Evolutionary conservation across 2,329 filamentous ascomycete genomes (phyloP).

Genomic region (Sporothrix protearum): DNA sequence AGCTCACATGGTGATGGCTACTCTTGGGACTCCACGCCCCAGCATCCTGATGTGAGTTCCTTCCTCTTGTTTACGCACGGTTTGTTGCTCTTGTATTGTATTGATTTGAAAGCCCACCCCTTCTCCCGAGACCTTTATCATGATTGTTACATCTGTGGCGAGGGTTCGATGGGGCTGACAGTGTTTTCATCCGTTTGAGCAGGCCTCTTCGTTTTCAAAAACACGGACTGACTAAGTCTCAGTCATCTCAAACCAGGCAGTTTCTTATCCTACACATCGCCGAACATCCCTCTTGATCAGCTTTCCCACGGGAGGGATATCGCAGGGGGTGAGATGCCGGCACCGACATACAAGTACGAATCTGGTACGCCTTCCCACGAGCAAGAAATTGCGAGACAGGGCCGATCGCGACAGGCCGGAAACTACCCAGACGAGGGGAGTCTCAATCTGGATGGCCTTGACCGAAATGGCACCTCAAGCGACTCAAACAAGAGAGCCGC

Average conservation of each 20-base stretch:
- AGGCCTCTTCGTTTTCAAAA: slow-evolving; percentile 27
- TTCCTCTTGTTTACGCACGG: background rate
- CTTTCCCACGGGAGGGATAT: background rate
- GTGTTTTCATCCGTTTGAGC: background rate
- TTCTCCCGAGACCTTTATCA: no score
- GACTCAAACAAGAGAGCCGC: slow-evolving; percentile 30
- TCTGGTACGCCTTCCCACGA: slow-evolving; percentile 27
- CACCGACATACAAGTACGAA: slow-evolving; percentile 20
- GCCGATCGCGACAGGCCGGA: slow-evolving; percentile 38
- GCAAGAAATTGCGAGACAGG: slow-evolving; percentile 37
- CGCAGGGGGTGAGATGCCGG: background rate
- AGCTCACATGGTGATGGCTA: slow-evolving; percentile 48
- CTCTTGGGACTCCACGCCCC: slow-evolving; percentile 29
- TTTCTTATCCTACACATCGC: background rate
- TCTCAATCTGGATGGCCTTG: slow-evolving; percentile 40
- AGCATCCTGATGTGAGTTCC: slow-evolving; percentile 27
- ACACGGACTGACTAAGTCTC: slow-evolving; percentile 7
- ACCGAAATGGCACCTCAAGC: background rate
- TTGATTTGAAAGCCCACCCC: background rate
- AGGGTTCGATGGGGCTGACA: background rate
- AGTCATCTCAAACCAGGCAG: slow-evolving; percentile 3
- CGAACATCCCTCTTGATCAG: slow-evolving; percentile 1
- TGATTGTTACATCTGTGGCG: background rate
- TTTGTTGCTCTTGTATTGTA: no score
- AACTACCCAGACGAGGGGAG: slow-evolving; percentile 46